Conservation (phyloP, 108 stramenopile genomes). For the Stephanodiscus minutulus region DNA sequence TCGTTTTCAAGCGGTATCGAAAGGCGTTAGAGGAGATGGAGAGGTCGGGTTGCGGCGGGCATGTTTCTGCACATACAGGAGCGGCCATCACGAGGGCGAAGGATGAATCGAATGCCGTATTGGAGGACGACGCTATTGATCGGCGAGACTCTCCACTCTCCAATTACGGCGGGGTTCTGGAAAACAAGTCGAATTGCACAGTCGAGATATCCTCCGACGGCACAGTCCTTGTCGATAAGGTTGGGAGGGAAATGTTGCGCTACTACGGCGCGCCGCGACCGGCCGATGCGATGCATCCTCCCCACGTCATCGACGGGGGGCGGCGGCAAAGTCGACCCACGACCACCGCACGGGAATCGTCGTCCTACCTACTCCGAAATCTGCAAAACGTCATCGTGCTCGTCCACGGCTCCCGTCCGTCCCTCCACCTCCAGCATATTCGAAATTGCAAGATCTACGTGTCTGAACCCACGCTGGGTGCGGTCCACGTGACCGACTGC, state of each 20-base stretch:
- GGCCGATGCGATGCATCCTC: slow-evolving; percentile 9
- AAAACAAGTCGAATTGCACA: slow-evolving; percentile 36
- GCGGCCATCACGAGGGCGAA: neutral
- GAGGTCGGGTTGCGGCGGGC: neutral
- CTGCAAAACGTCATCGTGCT: slow-evolving; percentile 29
- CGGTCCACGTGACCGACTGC: slow-evolving; percentile 47
- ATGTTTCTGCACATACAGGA: neutral
- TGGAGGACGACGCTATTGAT: neutral
- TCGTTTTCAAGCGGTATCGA: slow-evolving; percentile 45
- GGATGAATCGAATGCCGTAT: neutral
- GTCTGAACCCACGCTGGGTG: slow-evolving; percentile 31
- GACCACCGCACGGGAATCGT: neutral
- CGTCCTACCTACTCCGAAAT: slow-evolving; percentile 47
- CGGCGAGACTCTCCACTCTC: slow-evolving; percentile 3
- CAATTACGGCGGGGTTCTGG: slow-evolving; percentile 35
- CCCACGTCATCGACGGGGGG: neutral
- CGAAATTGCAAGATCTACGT: slow-evolving; percentile 36
- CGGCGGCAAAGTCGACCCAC: neutral
- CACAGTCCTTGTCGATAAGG: slow-evolving; percentile 6
- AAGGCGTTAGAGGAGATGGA: slow-evolving; percentile 39
- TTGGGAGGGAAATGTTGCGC: slow-evolving; percentile 3
- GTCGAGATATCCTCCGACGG: slow-evolving; percentile 39
- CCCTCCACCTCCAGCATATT: slow-evolving; percentile 45
- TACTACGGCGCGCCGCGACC: slow-evolving; percentile 10
- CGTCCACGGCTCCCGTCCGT: slow-evolving; percentile 39